Evolutionary conservation across 2,329 filamentous ascomycete species (phyloP), one percentile per base, ranked within the genome.

Genomic region (Colletotrichum viniferum): DNA sequence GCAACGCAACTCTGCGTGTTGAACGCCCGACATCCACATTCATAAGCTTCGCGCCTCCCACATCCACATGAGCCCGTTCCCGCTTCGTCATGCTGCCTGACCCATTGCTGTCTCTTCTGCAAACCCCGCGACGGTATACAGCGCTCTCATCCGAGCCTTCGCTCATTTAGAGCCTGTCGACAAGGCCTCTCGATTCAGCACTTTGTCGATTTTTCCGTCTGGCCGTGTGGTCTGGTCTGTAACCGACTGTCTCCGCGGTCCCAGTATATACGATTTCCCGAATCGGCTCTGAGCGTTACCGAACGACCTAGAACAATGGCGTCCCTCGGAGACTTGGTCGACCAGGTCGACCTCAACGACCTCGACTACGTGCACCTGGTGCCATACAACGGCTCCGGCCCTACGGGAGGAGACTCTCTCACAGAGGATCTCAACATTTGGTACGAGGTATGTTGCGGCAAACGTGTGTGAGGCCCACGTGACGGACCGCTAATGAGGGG

Each of bases 361-460:
- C 81, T 87, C 72, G 82, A 86, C 80, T 90, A 89, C 79, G 80
- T 86, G 65, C 78, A 82, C 77, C 85, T 87, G 77, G 83, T 90
- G 52, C 86, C 89, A 26, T 94, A 92, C 85, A 95, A 95, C 86
- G 90, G 90, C 81, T 92, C 92, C 21, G 86, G 86, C 43, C 83
- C 87, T 26, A 92, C 90, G 9, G 94, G 94, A 78, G 94, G 94
- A 74, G 88, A 96, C 83, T 92, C 94, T 30, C 85, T 92, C 75
- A 87, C 86, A 2, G 86, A 94, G 78, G 88, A 96, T 82, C 88
- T 96, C 79, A 96, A 96, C 84, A 88, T 95, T 77, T 96, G 90
- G 88, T 96, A 96, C 82, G 89, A 94, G 86, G 92, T 93, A 85
- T 81, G 89, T 81, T 14, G 10, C 9, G 13, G 26, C 28, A 24